Conservation (phyloP, 129 eudicot genomes). For the Centaurea solstitialis region DNA sequence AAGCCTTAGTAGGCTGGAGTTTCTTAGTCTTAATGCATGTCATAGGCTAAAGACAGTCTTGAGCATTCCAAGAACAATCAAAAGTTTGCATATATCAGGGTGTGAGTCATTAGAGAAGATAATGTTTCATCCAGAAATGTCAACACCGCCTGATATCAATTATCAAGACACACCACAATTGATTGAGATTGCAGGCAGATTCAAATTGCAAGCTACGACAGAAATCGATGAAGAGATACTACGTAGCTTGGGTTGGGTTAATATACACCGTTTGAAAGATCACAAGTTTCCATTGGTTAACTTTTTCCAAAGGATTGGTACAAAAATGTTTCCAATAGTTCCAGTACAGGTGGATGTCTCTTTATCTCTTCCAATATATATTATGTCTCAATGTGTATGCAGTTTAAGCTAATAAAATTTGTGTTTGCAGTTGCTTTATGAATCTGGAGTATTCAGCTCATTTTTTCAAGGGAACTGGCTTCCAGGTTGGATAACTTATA, state of each 20-base stretch:
- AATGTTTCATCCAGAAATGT: constrained; percentile 11
- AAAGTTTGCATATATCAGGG: not conserved
- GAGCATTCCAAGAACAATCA: constrained; percentile 5
- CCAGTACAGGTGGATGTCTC: not conserved
- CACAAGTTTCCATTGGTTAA: not conserved
- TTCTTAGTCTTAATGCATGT: not conserved
- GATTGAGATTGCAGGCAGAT: constrained; percentile 18
- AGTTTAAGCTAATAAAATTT: not conserved
- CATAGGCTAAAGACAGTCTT: constrained; percentile 11
- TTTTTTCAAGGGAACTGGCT: constrained; percentile 24
- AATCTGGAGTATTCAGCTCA: constrained; percentile 31
- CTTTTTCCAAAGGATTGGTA: too few relatives aligned
- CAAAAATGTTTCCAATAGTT: not conserved
- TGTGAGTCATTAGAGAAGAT: not conserved
- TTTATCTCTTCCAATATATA: not conserved
- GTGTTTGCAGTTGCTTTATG: not conserved
- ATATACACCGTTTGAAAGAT: not conserved
- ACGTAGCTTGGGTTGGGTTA: constrained; percentile 14
- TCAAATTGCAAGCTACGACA: not conserved
- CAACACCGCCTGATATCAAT: not conserved
- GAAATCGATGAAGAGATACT: constrained; percentile 14
- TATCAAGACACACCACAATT: not conserved
- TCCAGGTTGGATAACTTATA: constrained; percentile 13
- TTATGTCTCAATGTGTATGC: not conserved
- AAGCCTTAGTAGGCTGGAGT: constrained; percentile 8